Conservation (phyloP, 306 rosid genomes). For the Vigna unguiculata region DNA sequence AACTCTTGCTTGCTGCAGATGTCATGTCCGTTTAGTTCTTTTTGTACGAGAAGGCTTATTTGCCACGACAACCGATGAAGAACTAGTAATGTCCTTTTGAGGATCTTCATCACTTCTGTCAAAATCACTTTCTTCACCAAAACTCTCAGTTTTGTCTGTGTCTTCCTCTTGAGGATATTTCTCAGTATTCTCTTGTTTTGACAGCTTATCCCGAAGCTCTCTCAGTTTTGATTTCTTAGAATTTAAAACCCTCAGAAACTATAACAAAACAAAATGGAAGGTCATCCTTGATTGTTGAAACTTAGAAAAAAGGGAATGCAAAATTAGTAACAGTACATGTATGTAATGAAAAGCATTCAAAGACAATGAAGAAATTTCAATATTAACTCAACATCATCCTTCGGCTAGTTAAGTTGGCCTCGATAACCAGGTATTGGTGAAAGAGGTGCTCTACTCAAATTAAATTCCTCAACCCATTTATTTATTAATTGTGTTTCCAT, state of each 20-base stretch:
- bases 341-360: neutral
- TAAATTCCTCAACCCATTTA: neutral
- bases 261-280: slow-evolving; percentile 45
- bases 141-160: slow-evolving; percentile 81
- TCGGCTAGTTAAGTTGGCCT: slow-evolving; percentile 2
- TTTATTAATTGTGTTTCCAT: neutral
- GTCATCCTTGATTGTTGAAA: slow-evolving; percentile 31
- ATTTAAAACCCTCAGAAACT: slow-evolving; percentile 90
- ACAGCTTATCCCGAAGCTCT: slow-evolving; percentile 73
- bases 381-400: slow-evolving; percentile 4
- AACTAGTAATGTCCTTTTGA: slow-evolving; percentile 40
- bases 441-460: neutral
- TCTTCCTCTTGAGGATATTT: slow-evolving; percentile 71
- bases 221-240: slow-evolving; percentile 83
- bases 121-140: slow-evolving; percentile 58
- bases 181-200: slow-evolving; percentile 49
- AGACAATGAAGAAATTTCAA: neutral
- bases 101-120: slow-evolving; percentile 55
- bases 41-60: slow-evolving; percentile 53
- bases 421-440: slow-evolving; percentile 3
- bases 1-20: slow-evolving; percentile 17
- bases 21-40: slow-evolving; percentile 49
- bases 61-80: slow-evolving; percentile 53
- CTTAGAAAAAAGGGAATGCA: slow-evolving; percentile 22
- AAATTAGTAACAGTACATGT: slow-evolving; percentile 3